These are phyloP conservation scores for Hanseniaspora occidentalis DNA, from an alignment of 805 yeast species.

Conservation along the genomic window DNA sequence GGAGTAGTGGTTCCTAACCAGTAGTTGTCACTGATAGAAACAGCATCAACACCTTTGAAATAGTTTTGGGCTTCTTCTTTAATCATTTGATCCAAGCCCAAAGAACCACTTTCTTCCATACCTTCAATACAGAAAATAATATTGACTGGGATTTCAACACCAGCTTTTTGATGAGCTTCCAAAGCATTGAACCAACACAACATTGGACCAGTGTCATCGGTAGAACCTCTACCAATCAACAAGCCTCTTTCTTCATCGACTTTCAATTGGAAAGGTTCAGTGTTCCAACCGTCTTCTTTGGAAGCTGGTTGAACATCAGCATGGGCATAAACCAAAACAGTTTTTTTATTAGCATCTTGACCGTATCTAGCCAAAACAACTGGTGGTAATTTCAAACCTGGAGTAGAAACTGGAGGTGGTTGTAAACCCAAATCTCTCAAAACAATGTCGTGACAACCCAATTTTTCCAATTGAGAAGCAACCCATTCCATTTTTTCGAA, in stretches of 20 bases:
- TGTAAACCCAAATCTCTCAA: conserved; percentile 76
- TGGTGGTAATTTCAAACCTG: conserved; percentile 74
- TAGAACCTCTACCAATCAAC: conserved; percentile 84
- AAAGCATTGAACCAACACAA: conserved; percentile 91
- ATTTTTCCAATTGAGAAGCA: conserved; percentile 46
- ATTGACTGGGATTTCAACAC: conserved; percentile 86
- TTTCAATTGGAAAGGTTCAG: conserved; percentile 76
- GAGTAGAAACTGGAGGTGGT: conserved; percentile 75
- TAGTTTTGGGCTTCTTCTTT: conserved; percentile 64
- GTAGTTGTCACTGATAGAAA: conserved; percentile 92
- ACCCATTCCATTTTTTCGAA: conserved; percentile 82
- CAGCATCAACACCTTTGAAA: conserved; percentile 85
- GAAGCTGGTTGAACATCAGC: conserved; percentile 98
- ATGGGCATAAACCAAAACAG: conserved; percentile 87
- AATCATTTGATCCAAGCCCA: conserved; percentile 79
- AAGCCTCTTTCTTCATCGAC: conserved; percentile 50
- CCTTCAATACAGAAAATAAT: conserved; percentile 91
- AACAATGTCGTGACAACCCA: conserved; percentile 78
- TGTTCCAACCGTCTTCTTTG: conserved; percentile 86
- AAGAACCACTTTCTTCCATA: conserved; percentile 96
- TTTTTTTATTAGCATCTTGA: conserved; percentile 54
- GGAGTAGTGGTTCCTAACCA: conserved; percentile 98
- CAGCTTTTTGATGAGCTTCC: conserved; percentile 79
- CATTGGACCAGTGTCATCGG: conserved; percentile 98
- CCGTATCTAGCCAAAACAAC: conserved; percentile 88